Evolutionary conservation across 2,329 filamentous ascomycete genomes (phyloP), one percentile per base, ranked within the genome.

Genomic region (Ceratocystis huliohia): DNA sequence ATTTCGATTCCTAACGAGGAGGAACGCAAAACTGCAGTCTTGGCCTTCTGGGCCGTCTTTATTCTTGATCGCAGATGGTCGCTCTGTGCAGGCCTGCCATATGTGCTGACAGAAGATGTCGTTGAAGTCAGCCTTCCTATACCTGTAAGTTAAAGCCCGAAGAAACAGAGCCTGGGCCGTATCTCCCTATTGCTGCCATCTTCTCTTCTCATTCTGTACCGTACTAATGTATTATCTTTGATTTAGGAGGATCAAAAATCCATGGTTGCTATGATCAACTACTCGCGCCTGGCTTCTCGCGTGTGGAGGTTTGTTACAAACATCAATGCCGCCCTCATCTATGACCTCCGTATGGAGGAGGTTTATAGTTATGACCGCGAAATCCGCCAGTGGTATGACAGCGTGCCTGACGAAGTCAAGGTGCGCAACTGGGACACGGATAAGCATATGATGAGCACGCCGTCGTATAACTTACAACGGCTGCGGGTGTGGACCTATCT

Each of bases 51-150:
- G 92, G 85, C 88, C 1, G 85, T 91, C 20, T 96, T 94, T 72
- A 86, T 91, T 3, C 79, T 96, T 48, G 92, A 96, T 73, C 81
- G 91, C 48, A 82, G 91, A 63, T 96, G 91, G 91, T 91, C 88
- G 69, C 90, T 96, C 71, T 89, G 88, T n/a, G 92, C 89, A 0
- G 91, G 91, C 0, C 81, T 96, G 74, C 91, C 91, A 0, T 96
- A 91, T 76, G 87, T 89, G 1, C 79, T 96, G 45, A 88, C 93
- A 70, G 91, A 96, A 72, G 83, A 88, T 17, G 91, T 96, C 72
- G 89, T 96, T 68, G 91, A 96, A 72, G 84, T 87, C 0, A 82
- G 83, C 64, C 76, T 96, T 25, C 90, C 89, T 1, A 86, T 88
- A 71, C 91, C 91, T 33, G 91, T 95, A 78, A 77, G 82, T 75